Evolutionary conservation across 768 basidiomycete genomes (phyloP).

Genomic region (Dacryopinax primogenitus): DNA sequence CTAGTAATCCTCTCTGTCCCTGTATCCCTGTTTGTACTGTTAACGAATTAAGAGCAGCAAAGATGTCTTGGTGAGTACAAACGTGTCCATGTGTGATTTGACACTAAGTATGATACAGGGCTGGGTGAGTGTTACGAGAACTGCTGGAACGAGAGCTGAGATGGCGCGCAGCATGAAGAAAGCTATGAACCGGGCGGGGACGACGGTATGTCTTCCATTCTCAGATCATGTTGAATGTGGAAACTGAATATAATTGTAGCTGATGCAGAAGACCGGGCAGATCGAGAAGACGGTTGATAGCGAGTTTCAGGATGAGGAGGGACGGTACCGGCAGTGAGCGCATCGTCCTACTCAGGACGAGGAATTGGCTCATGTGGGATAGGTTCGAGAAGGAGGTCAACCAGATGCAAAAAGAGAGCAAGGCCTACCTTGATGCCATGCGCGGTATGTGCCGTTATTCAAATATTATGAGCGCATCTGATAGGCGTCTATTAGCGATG

Average conservation of each 20-base stretch:
- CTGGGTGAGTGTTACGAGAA: neutral
- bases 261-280: slow-evolving; percentile 96
- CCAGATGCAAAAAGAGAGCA: slow-evolving; percentile 86
- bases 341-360: neutral
- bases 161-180: slow-evolving; percentile 69
- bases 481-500: slow-evolving; percentile 50
- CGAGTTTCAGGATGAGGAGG: slow-evolving; percentile 86
- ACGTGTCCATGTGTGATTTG: neutral
- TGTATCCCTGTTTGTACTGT: neutral
- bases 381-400: slow-evolving; percentile 97
- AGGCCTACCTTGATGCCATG: slow-evolving; percentile 90
- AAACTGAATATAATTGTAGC: slow-evolving; percentile 32
- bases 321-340: slow-evolving; percentile 75
- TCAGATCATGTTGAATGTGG: slow-evolving; percentile 12
- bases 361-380: slow-evolving; percentile 13
- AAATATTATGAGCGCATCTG: neutral
- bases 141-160: neutral
- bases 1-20: neutral
- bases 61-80: neutral
- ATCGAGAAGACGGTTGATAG: slow-evolving; percentile 91
- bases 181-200: slow-evolving; percentile 80
- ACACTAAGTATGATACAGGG: neutral
- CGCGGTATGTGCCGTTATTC: slow-evolving; percentile 42
- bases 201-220: slow-evolving; percentile 45
- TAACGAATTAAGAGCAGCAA: neutral